Evolutionary conservation across 257 asterid species (phyloP).

Genomic region (Gentiana macrophylla): DNA sequence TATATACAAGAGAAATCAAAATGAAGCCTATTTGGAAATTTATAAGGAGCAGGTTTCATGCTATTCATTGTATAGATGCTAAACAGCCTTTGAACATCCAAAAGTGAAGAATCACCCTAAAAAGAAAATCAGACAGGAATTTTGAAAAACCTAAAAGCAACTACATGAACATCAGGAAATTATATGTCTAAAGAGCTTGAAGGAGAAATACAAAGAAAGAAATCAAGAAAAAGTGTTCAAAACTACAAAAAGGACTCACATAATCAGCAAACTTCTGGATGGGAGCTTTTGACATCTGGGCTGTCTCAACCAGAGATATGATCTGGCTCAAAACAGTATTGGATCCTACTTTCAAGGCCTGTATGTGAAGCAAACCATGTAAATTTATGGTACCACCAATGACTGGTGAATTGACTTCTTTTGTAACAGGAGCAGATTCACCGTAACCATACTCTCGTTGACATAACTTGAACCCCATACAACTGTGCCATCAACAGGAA

Average conservation of each 20-base stretch:
- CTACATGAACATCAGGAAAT: too few species aligned
- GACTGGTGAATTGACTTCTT: slow-evolving; percentile 53
- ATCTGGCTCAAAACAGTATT: slow-evolving; percentile 94
- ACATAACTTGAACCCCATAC: slow-evolving; percentile 97
- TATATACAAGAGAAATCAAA: not conserved
- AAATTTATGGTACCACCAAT: slow-evolving; percentile 94
- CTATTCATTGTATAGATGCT: too few species aligned
- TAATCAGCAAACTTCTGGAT: slow-evolving; percentile 93
- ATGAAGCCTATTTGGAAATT: slow-evolving; percentile 6
- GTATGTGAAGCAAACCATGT: slow-evolving; percentile 84
- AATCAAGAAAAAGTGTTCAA: not conserved
- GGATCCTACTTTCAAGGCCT: slow-evolving; percentile 87
- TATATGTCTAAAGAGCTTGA: too few species aligned
- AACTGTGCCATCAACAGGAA: slow-evolving; percentile 88
- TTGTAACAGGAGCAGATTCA: slow-evolving; percentile 74
- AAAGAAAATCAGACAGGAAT: too few species aligned
- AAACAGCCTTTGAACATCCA: too few species aligned
- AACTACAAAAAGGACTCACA: slow-evolving; percentile 40
- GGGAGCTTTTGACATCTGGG: slow-evolving; percentile 99
- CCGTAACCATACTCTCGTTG: slow-evolving; percentile 97
- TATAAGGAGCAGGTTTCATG: too few species aligned
- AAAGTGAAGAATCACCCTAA: too few species aligned
- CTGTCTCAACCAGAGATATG: slow-evolving; percentile 94
- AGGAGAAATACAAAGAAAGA: too few species aligned
- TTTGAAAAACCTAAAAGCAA: not conserved